Evolutionary conservation across 805 yeast genomes (phyloP), one percentile per base, ranked within the genome.

Genomic region (Ogataea henricii): DNA sequence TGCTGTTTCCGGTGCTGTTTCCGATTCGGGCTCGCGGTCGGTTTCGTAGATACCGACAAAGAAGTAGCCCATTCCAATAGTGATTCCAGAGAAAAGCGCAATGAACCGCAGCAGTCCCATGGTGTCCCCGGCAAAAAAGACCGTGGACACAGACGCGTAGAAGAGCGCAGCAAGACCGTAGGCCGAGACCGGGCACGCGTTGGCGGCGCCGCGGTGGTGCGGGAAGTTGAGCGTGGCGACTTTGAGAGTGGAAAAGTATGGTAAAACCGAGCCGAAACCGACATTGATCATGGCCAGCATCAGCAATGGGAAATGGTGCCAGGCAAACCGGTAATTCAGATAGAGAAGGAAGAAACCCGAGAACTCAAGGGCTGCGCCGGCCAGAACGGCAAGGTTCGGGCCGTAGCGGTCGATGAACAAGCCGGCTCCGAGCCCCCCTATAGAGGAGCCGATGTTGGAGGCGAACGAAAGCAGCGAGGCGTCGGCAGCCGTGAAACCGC

Each of bases 341-440:
- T 77, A 72, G 29, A 86, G 65, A 0, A 76, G 66, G 18, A 69
- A 68, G 59, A 83, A 86, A 0, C 89, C 88, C 0, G 63, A 34
- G 39, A 80, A 77, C 7, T 83, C 78, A 17, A 76, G 65, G 1
- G 76, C 3, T 0, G 87, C 76, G 0, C 91, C 92, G 4, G 79
- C 36, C 1, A 78, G 58, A 16, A 79, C 72, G 1, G 89, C 77
- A 3, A 61, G 36, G 38, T 69, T 74, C 0, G 89, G 83, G 0
- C 89, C 89, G 37, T 67, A 69, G 30, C 62, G 67, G 60, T 87
- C 94, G 16, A 85, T 84, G 21, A 85, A 58, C 20, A 83, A 59
- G 0, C 95, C 95, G 0, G 86, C 90, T 0, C 85, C 77, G 22
- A 85, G 69, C 0, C 92, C 92, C 21, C 89, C 84, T 8, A 83